phyloP scores from a whole-genome alignment of 108 stramenopile species.

The Schizochytrium sp. region DNA sequence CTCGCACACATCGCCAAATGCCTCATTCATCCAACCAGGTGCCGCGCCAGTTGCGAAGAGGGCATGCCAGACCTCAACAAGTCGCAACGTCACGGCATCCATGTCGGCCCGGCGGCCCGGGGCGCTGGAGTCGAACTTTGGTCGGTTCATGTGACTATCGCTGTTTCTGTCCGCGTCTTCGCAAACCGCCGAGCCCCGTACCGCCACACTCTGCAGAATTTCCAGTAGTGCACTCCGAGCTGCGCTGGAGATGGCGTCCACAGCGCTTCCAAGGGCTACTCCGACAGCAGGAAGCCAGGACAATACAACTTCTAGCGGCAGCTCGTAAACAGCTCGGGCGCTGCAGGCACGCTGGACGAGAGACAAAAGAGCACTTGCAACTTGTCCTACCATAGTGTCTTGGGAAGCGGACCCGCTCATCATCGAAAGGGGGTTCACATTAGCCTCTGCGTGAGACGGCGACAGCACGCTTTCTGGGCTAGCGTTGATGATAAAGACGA shows the following conservation, averaged over 20 bases:
- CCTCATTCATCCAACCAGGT: background rate
- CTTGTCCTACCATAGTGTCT: background rate
- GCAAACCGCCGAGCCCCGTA: background rate
- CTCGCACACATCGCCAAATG: background rate
- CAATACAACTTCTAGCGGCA: background rate
- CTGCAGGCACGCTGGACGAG: conserved; percentile 3
- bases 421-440: background rate
- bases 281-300: background rate
- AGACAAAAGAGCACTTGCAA: background rate
- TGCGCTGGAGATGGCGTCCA: background rate
- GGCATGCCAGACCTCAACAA: background rate
- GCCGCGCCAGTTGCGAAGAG: background rate
- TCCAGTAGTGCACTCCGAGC: background rate
- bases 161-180: background rate
- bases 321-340: background rate
- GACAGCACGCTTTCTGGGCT: background rate
- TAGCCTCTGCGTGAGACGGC: background rate
- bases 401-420: background rate
- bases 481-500: background rate
- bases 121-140: background rate
- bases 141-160: background rate
- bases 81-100: background rate
- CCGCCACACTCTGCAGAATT: background rate
- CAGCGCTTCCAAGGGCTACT: background rate
- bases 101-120: background rate